Evolutionary conservation across 495 filamentous ascomycete species (phyloP).

Genomic region (Hypoxylon lenormandii): DNA sequence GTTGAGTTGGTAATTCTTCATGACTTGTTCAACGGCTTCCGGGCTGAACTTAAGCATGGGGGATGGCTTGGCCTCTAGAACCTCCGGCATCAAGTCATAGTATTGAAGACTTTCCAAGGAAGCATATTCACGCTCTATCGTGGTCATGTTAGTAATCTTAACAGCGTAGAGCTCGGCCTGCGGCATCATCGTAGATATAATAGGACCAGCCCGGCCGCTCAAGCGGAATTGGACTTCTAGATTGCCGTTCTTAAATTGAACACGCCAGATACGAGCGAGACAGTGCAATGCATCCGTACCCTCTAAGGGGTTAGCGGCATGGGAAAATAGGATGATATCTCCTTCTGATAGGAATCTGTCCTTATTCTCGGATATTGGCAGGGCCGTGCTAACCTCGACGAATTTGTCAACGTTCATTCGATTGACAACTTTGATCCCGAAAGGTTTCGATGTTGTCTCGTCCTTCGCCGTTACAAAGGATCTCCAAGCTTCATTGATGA

Average conservation of each 20-base stretch:
- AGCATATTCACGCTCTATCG: slow-evolving; percentile 93
- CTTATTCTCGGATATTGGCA: slow-evolving; percentile 74
- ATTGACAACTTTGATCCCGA: slow-evolving; percentile 85
- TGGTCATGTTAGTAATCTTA: slow-evolving; percentile 87
- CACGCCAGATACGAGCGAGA: slow-evolving; percentile 82
- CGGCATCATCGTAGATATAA: slow-evolving; percentile 60
- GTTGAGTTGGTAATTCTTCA: slow-evolving; percentile 84
- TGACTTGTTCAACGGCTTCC: slow-evolving; percentile 72
- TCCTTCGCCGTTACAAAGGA: slow-evolving; percentile 89
- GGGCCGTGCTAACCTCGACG: slow-evolving; percentile 85
- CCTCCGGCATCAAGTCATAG: slow-evolving; percentile 93
- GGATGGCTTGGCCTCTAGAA: slow-evolving; percentile 87
- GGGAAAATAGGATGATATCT: slow-evolving; percentile 87
- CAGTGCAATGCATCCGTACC: slow-evolving; percentile 77
- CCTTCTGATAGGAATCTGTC: slow-evolving; percentile 81
- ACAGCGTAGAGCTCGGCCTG: slow-evolving; percentile 73
- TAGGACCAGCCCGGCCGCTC: slow-evolving; percentile 58
- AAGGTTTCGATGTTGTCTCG: slow-evolving; percentile 79
- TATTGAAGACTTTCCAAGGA: slow-evolving; percentile 89
- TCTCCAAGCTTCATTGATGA: slow-evolving; percentile 95
- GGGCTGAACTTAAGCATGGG: slow-evolving; percentile 83
- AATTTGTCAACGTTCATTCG: slow-evolving; percentile 91
- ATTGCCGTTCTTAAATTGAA: slow-evolving; percentile 79
- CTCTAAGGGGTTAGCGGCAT: slow-evolving; percentile 71
- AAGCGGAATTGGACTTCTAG: slow-evolving; percentile 87